These are phyloP conservation scores for Ulota crispa DNA, from an alignment of 225 moss, liverwort and hornwort genomes.

Conservation along the genomic window DNA sequence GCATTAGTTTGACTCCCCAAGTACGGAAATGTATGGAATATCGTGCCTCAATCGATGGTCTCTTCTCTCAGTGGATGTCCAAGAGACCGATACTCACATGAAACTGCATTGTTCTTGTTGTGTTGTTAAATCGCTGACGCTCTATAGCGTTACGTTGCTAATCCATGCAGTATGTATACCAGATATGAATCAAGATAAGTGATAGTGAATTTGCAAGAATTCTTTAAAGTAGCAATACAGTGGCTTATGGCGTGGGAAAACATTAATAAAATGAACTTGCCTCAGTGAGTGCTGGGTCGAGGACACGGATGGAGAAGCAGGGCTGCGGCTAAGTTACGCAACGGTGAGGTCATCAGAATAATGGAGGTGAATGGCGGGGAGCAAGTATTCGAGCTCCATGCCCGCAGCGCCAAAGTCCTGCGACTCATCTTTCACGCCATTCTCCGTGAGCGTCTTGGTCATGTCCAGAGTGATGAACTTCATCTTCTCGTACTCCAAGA, in stretches of 20 bases:
- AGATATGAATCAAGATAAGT: neutral
- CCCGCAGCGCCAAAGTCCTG: conserved; percentile 58
- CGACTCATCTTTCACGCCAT: conserved; percentile 74
- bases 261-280: neutral
- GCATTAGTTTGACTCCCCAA: neutral
- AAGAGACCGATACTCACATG: neutral
- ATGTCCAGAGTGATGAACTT: conserved; percentile 65
- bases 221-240: neutral
- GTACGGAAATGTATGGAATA: neutral
- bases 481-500: conserved; percentile 40
- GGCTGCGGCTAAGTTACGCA: conserved; percentile 26
- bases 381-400: conserved; percentile 63
- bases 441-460: conserved; percentile 64
- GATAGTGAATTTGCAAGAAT: neutral
- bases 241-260: neutral
- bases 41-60: neutral
- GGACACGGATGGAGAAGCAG: neutral
- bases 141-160: neutral
- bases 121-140: neutral
- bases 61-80: neutral
- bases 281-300: neutral
- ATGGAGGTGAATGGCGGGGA: conserved; percentile 82
- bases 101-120: neutral
- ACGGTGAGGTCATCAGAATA: conserved; percentile 81
- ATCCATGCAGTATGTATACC: neutral